A percentile compares a stretch with the other conserved stretches of the same genome.
phyloP scores from a whole-genome alignment of 1,284 basidiomycete genomes.

The Microbotryum lychnidis-dioicae region DNA sequence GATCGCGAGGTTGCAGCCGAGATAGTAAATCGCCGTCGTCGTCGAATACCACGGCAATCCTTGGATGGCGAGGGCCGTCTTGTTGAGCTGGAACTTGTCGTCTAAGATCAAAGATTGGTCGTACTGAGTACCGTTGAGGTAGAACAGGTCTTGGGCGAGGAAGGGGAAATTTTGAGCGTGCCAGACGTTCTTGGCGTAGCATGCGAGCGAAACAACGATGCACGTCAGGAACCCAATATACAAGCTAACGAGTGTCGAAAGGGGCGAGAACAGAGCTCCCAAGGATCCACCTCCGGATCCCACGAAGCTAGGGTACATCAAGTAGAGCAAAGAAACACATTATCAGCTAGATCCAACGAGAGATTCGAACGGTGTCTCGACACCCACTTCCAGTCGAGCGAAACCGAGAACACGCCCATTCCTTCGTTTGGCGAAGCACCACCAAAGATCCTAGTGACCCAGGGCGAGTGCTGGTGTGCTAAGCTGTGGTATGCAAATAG shows the following conservation, averaged over 20 bases:
- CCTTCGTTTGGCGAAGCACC: slow-evolving; percentile 58
- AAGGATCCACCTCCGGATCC: slow-evolving; percentile 29
- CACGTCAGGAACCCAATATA: slow-evolving; percentile 34
- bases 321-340: too few species aligned
- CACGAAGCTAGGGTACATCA: slow-evolving; percentile 7
- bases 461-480: slow-evolving; percentile 48
- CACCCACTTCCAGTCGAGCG: slow-evolving; percentile 45
- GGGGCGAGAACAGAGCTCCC: slow-evolving; percentile 26
- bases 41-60: slow-evolving; percentile 25
- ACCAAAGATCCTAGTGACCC: slow-evolving; percentile 58
- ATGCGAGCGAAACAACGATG: slow-evolving; percentile 50
- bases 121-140: slow-evolving; percentile 49
- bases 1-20: slow-evolving; percentile 32
- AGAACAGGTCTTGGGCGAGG: slow-evolving; percentile 54
- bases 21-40: slow-evolving; percentile 18
- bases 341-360: too few species aligned
- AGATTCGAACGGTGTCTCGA: too few species aligned
- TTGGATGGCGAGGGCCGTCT: slow-evolving; percentile 41
- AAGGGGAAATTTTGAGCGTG: slow-evolving; percentile 54
- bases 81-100: slow-evolving; percentile 74
- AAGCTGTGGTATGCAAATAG: slow-evolving; percentile 36
- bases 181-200: slow-evolving; percentile 51
- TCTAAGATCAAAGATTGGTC: slow-evolving; percentile 71
- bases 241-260: slow-evolving; percentile 10
- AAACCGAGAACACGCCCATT: slow-evolving; percentile 48